Evolutionary conservation across 148 eudicot species (phyloP).

Genomic region (Vaccinium corymbosum): DNA sequence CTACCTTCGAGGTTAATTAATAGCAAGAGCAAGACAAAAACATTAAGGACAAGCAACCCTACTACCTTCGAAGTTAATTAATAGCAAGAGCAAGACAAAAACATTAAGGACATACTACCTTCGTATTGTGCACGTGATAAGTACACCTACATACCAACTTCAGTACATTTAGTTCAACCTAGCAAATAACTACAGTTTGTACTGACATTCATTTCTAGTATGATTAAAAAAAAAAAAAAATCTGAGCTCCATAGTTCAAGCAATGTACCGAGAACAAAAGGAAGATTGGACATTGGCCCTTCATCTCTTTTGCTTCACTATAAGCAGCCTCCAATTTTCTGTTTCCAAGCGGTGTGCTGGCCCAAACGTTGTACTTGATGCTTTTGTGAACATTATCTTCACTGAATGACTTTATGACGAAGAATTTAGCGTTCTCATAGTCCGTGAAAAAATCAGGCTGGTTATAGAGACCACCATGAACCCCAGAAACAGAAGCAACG

Average conservation of each 20-base stretch:
- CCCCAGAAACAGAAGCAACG: slow-evolving; percentile 49
- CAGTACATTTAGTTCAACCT: neutral
- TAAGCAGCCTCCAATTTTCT: slow-evolving; percentile 88
- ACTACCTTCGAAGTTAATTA: neutral
- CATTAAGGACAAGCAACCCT: too few relatives aligned
- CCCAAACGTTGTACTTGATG: slow-evolving; percentile 86
- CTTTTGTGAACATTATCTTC: slow-evolving; percentile 97
- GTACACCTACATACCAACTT: neutral
- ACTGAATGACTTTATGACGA: slow-evolving; percentile 91
- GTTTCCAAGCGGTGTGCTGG: slow-evolving; percentile 95
- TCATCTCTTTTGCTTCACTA: slow-evolving; percentile 63
- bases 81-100: neutral
- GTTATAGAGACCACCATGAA: slow-evolving; percentile 47
- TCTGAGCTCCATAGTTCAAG: slow-evolving; percentile 17
- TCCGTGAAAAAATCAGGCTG: slow-evolving; percentile 63
- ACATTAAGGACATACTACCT: neutral
- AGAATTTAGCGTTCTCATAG: slow-evolving; percentile 82
- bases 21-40: neutral
- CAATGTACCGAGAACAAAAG: slow-evolving; percentile 87
- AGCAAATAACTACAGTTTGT: neutral
- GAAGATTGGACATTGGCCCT: slow-evolving; percentile 66
- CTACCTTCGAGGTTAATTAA: neutral
- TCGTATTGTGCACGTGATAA: neutral
- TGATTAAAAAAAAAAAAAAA: neutral
- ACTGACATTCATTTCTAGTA: neutral